Conservation (phyloP, 2,329 filamentous ascomycete genomes). For the Phaeomoniella chlamydospora region DNA sequence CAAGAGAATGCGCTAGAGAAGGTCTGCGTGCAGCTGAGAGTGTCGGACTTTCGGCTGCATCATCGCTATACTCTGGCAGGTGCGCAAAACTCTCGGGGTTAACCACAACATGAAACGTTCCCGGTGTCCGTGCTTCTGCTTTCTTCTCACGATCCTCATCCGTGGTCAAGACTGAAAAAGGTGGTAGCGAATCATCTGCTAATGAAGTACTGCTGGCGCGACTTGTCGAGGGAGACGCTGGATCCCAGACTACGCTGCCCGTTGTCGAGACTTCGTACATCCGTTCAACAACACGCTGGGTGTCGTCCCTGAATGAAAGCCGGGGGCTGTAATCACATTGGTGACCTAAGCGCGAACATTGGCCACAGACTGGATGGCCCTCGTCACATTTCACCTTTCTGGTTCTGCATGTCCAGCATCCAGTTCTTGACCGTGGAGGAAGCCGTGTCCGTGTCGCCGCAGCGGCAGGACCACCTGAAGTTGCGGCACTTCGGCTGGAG, state of each 20-base stretch:
- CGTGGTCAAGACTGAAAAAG: constrained; percentile 36
- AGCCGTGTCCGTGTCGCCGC: constrained; percentile 27
- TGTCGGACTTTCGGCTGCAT: constrained; percentile 12
- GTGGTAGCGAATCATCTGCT: constrained; percentile 33
- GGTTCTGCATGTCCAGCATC: constrained; percentile 27
- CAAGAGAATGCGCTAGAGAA: constrained; percentile 14
- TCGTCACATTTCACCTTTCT: constrained; percentile 41
- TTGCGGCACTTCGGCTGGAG: constrained; percentile 15
- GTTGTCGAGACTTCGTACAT: constrained; percentile 35
- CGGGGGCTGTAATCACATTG: constrained; percentile 43
- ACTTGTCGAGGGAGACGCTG: constrained; percentile 25
- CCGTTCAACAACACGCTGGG: constrained; percentile 33
- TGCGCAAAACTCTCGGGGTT: constrained; percentile 39
- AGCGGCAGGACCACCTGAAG: constrained; percentile 13
- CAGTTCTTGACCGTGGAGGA: constrained; percentile 37
- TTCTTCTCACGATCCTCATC: constrained; percentile 46
- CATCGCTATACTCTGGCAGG: constrained; percentile 34
- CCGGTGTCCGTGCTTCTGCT: constrained; percentile 33
- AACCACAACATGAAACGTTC: constrained; percentile 40
- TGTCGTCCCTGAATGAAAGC: constrained; percentile 40
- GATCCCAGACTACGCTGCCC: constrained; percentile 42
- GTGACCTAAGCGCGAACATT: constrained; percentile 41
- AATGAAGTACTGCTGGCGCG: constrained; percentile 16
- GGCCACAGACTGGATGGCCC: constrained; percentile 37
- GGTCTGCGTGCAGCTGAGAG: constrained; percentile 8